A percentile compares a stretch with the other conserved stretches of the same genome.
These are phyloP conservation scores for Alternaria alternata DNA, from an alignment of 2,329 filamentous ascomycete genomes.

Conservation along the genomic window DNA sequence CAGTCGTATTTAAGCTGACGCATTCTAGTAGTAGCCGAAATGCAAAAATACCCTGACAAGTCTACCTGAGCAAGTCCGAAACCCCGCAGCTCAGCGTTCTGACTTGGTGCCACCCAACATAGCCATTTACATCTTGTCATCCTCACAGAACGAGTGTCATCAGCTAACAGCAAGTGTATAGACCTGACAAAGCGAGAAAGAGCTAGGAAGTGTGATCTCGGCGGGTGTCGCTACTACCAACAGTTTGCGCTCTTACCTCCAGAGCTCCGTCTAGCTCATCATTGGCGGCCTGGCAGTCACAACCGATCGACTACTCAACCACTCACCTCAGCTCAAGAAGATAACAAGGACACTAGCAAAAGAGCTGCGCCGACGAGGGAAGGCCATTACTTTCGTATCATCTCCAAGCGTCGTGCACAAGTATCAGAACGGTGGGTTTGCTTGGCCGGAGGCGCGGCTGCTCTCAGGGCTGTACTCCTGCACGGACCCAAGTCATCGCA, in stretches of 20 bases:
- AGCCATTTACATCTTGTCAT: conserved; percentile 8
- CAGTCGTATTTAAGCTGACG: conserved; percentile 23
- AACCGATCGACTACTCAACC: conserved; percentile 23
- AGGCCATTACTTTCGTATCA: conserved; percentile 1
- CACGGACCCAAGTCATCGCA: conserved; percentile 35
- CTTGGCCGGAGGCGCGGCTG: conserved; percentile 18
- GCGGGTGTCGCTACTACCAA: conserved; percentile 1
- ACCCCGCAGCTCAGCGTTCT: conserved; percentile 23
- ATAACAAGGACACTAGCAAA: conserved; percentile 11
- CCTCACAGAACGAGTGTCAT: conserved; percentile 9
- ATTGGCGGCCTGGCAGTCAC: conserved; percentile 21
- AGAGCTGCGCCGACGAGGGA: conserved; percentile 12
- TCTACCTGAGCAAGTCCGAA: conserved; percentile 8
- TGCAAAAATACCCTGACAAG: conserved; percentile 20
- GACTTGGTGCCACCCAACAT: conserved; percentile 18
- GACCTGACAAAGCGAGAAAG: conserved; percentile 12
- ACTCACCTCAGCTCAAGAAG: conserved; percentile 13
- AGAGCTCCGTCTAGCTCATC: conserved; percentile 18
- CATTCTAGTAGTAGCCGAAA: conserved; percentile 27
- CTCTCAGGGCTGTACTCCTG: conserved; percentile 28
- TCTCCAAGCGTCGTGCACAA: conserved; percentile 6
- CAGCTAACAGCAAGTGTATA: conserved; percentile 10
- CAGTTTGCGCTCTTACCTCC: conserved; percentile 19
- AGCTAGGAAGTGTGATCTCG: conserved; percentile 9
- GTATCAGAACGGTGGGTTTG: conserved; percentile 11